Evolutionary conservation across 2,329 filamentous ascomycete species (phyloP).

Genomic region (Furcasterigmium furcatum): DNA sequence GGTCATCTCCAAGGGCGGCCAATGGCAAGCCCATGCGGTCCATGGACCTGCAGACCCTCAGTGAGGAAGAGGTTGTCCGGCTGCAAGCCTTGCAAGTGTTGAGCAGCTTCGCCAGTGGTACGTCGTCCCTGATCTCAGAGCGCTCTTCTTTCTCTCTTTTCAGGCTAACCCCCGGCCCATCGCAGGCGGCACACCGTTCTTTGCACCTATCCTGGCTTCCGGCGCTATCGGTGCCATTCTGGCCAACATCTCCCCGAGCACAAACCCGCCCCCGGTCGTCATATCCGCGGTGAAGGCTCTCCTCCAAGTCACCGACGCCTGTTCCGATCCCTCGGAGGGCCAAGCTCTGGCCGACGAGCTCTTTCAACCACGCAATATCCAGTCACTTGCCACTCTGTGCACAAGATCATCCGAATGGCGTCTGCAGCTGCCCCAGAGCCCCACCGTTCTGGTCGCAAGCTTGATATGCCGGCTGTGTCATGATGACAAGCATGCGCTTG

Average conservation of each 20-base stretch:
- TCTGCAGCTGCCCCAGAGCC: slow-evolving; percentile 43
- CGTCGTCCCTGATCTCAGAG: slow-evolving; percentile 15
- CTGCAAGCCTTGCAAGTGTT: slow-evolving; percentile 83
- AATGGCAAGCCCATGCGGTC: slow-evolving; percentile 28
- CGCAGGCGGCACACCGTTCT: slow-evolving; percentile 75
- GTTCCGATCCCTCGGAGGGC: slow-evolving; percentile 46
- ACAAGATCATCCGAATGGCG: neutral
- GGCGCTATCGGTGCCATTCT: slow-evolving; percentile 68
- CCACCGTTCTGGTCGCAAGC: slow-evolving; percentile 57
- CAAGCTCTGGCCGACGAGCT: slow-evolving; percentile 58
- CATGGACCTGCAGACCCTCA: slow-evolving; percentile 34
- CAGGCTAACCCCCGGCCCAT: neutral
- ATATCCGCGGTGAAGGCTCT: slow-evolving; percentile 73
- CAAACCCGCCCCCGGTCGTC: slow-evolving; percentile 63
- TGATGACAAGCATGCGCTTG: slow-evolving; percentile 66
- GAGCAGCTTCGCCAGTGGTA: slow-evolving; percentile 81
- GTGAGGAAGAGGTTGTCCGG: slow-evolving; percentile 64
- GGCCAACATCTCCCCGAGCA: slow-evolving; percentile 61
- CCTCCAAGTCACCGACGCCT: slow-evolving; percentile 66
- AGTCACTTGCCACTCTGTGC: slow-evolving; percentile 44
- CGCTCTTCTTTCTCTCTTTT: no score
- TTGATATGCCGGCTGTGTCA: slow-evolving; percentile 60
- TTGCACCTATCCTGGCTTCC: slow-evolving; percentile 69
- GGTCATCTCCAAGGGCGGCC: slow-evolving; percentile 22
- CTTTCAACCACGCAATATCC: slow-evolving; percentile 58